These are phyloP conservation scores for Suhomyces sp. DNA, from an alignment of 805 yeast genomes.

Conservation along the genomic window DNA sequence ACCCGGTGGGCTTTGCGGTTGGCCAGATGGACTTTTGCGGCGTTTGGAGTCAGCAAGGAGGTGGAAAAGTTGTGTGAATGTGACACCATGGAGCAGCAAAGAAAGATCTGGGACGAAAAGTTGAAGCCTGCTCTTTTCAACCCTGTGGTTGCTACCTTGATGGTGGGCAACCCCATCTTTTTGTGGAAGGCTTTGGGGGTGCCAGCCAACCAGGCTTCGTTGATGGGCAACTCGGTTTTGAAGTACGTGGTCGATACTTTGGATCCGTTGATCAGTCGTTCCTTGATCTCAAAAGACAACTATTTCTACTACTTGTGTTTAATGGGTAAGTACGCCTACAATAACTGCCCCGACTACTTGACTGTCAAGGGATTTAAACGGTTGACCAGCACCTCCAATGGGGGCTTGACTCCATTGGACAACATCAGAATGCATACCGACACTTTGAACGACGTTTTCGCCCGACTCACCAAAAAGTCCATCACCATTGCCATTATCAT, in stretches of 20 bases:
- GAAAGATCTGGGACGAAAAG: conserved; percentile 55
- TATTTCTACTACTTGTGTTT: conserved; percentile 74
- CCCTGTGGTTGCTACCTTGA: conserved; percentile 60
- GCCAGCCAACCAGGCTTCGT: conserved; percentile 76
- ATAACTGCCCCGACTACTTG: conserved; percentile 75
- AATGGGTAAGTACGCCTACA: conserved; percentile 54
- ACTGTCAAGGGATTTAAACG: conserved; percentile 55
- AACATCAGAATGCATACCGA: conserved; percentile 78
- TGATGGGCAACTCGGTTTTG: conserved; percentile 72
- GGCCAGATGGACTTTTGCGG: conserved; percentile 56
- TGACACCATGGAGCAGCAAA: conserved; percentile 60
- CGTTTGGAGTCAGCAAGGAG: conserved; percentile 50
- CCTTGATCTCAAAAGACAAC: conserved; percentile 66
- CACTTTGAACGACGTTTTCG: conserved; percentile 70
- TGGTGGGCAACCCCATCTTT: conserved; percentile 81
- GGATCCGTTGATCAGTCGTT: conserved; percentile 67
- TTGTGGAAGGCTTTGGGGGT: conserved; percentile 91
- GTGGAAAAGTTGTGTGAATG: conserved; percentile 57
- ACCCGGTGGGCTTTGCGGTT: conserved; percentile 82
- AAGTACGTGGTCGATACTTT: conserved; percentile 74
- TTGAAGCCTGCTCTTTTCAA: conserved; percentile 71
- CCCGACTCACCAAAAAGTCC: conserved; percentile 57
- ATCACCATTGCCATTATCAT: conserved; percentile 76
- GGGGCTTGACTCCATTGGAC: conserved; percentile 50
- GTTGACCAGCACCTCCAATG: conserved; percentile 32